phyloP scores from a whole-genome alignment of 2,329 filamentous ascomycete species.

The Davidsoniella eucalypti region DNA sequence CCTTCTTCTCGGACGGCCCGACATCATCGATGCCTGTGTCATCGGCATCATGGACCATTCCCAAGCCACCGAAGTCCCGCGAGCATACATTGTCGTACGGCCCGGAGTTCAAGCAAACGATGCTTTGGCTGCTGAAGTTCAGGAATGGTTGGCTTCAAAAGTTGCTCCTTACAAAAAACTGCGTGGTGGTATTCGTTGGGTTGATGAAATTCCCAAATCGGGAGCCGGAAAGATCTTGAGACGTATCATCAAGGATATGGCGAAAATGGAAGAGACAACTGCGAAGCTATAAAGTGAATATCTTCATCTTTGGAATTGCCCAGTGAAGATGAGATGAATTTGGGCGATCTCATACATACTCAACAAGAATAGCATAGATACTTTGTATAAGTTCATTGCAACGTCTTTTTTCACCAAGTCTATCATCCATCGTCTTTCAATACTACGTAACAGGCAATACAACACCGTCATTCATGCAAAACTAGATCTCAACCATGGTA shows the following conservation, averaged over 20 bases:
- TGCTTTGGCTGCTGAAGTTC: slow-evolving; percentile 21
- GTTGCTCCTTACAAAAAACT: slow-evolving; percentile 53
- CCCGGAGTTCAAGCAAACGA: slow-evolving; percentile 22
- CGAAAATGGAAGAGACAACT: slow-evolving; percentile 15
- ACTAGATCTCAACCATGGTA: too few species aligned
- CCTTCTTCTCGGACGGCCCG: slow-evolving; percentile 26
- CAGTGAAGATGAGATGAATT: not conserved
- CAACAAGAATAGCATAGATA: not conserved
- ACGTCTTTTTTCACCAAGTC: too few species aligned
- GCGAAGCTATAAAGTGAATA: slow-evolving; percentile 22
- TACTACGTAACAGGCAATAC: too few species aligned
- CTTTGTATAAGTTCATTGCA: not conserved
- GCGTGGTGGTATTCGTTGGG: slow-evolving; percentile 53
- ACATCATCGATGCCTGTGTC: slow-evolving; percentile 44
- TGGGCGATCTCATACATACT: not conserved
- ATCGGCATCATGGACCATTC: slow-evolving; percentile 41
- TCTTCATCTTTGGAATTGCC: not conserved
- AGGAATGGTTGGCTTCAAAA: slow-evolving; percentile 30
- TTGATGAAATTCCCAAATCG: slow-evolving; percentile 56
- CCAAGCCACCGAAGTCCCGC: slow-evolving; percentile 50
- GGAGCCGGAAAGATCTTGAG: slow-evolving; percentile 34
- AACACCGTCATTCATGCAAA: not conserved
- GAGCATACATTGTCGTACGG: slow-evolving; percentile 26
- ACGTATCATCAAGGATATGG: slow-evolving; percentile 31
- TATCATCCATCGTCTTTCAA: too few species aligned